Percentiles rank a stretch among this genome's conserved stretches.
Evolutionary conservation across 345 rosid genomes (phyloP).

Genomic region (Populus nigra): DNA sequence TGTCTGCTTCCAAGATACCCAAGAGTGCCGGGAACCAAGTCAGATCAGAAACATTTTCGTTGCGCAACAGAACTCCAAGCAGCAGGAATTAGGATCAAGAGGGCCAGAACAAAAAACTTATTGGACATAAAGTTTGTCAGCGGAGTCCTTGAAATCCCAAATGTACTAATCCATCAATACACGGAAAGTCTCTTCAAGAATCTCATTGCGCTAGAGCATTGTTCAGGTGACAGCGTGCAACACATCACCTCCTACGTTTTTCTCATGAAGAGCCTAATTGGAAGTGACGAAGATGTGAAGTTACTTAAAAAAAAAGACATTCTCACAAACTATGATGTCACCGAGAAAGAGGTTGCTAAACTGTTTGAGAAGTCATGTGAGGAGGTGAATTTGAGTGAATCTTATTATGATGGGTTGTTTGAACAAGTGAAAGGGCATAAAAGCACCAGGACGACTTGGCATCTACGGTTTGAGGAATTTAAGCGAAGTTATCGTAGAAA

Average conservation of each 20-base stretch:
- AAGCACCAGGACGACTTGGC: slow-evolving; percentile 4
- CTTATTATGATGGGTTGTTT: slow-evolving; percentile 40
- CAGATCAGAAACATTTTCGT: background rate
- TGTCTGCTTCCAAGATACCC: slow-evolving; percentile 44
- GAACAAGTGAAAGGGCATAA: slow-evolving; percentile 36
- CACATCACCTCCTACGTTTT: slow-evolving; percentile 43
- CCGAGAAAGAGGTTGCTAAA: background rate
- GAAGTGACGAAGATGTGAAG: slow-evolving; percentile 33
- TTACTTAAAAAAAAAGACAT: slow-evolving; percentile 25
- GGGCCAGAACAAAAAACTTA: slow-evolving; percentile 27
- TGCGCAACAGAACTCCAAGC: slow-evolving; percentile 26
- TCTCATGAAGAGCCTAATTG: slow-evolving; percentile 35
- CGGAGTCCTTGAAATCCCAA: slow-evolving; percentile 45
- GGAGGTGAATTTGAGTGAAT: slow-evolving; percentile 26
- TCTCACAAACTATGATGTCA: slow-evolving; percentile 18
- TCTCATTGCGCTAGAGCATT: slow-evolving; percentile 43
- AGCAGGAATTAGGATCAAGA: slow-evolving; percentile 36
- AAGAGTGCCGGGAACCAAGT: slow-evolving; percentile 4
- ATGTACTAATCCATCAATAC: slow-evolving; percentile 23
- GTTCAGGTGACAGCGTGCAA: slow-evolving; percentile 15
- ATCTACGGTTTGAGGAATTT: background rate
- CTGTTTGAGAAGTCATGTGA: slow-evolving; percentile 35
- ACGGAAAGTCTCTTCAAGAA: slow-evolving; percentile 51
- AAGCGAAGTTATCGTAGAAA: background rate
- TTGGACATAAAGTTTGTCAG: slow-evolving; percentile 39